Conservation (phyloP, 2,329 filamentous ascomycete genomes). For the Aspergillus arachidicola region DNA sequence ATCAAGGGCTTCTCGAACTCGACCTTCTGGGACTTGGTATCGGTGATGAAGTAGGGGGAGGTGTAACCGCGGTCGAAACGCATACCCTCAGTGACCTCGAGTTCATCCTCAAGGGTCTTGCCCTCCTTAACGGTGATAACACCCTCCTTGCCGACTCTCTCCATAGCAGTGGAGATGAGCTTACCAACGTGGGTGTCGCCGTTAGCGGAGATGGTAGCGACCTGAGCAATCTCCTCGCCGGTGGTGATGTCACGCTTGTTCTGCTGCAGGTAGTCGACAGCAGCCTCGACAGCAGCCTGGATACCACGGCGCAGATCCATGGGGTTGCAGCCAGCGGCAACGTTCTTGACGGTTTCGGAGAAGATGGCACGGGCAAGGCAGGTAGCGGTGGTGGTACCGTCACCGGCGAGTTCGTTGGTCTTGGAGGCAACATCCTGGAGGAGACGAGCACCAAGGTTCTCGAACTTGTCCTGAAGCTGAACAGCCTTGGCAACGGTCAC, state of each 20-base stretch:
- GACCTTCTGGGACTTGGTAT: slow-evolving; percentile 97
- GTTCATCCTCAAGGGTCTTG: slow-evolving; percentile 96
- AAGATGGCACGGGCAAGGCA: slow-evolving; percentile 98
- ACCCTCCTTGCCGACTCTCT: slow-evolving; percentile 99
- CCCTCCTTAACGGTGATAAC: slow-evolving; percentile 99
- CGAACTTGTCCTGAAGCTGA: slow-evolving; percentile 96
- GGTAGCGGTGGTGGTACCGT: slow-evolving; percentile 96
- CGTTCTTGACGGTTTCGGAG: slow-evolving; percentile 99
- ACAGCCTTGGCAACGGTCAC: slow-evolving; percentile 89
- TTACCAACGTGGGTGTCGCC: slow-evolving; percentile 93
- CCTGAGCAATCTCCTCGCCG: slow-evolving; percentile 94
- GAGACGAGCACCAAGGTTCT: slow-evolving; percentile 96
- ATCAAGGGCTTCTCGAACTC: slow-evolving; percentile 99
- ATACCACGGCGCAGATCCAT: slow-evolving; percentile 98
- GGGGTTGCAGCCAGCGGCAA: slow-evolving; percentile 98
- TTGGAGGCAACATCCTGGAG: slow-evolving; percentile 98
- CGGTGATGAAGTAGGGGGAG: slow-evolving; percentile 99
- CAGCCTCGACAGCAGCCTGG: slow-evolving; percentile 91
- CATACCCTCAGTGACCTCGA: slow-evolving; percentile 99
- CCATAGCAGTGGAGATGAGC: slow-evolving; percentile 97
- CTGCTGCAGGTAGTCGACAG: slow-evolving; percentile 89
- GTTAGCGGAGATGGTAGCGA: slow-evolving; percentile 97
- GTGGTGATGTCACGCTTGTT: slow-evolving; percentile 99
- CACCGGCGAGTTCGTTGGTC: slow-evolving; percentile 98
- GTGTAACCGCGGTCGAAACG: slow-evolving; percentile 99